phyloP scores from a whole-genome alignment of 2,329 filamentous ascomycete species.

The Trichoderma sp. region DNA sequence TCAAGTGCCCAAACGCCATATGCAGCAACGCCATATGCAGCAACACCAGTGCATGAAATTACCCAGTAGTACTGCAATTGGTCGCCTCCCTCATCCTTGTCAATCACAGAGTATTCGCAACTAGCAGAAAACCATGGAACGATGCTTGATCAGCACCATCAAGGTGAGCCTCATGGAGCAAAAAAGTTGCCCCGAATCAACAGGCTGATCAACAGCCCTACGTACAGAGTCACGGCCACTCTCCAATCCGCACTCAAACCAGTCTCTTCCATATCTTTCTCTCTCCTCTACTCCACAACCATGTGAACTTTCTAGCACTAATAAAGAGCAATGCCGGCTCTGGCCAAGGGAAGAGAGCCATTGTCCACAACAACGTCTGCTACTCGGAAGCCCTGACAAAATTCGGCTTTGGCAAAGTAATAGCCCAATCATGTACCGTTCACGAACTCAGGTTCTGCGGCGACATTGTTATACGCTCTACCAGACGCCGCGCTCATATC shows the following conservation, averaged over 20 bases:
- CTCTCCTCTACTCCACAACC: not conserved
- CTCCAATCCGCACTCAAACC: not conserved
- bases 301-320: not conserved
- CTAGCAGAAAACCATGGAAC: not conserved
- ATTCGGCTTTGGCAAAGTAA: not conserved
- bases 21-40: not conserved
- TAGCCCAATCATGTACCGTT: not conserved
- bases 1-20: not conserved
- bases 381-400: fast-evolving
- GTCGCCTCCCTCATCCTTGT: no score
- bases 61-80: not conserved
- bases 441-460: not conserved
- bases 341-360: not conserved
- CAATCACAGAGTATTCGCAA: not conserved
- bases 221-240: not conserved
- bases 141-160: not conserved
- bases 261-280: not conserved
- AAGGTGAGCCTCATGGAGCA: not conserved
- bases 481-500: not conserved
- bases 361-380: not conserved
- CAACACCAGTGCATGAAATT: no score
- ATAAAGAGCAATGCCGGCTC: not conserved
- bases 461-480: not conserved
- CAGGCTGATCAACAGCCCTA: not conserved
- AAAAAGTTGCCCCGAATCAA: not conserved